Conservation (phyloP, 208 protist species). For the Angomonas deanei region DNA sequence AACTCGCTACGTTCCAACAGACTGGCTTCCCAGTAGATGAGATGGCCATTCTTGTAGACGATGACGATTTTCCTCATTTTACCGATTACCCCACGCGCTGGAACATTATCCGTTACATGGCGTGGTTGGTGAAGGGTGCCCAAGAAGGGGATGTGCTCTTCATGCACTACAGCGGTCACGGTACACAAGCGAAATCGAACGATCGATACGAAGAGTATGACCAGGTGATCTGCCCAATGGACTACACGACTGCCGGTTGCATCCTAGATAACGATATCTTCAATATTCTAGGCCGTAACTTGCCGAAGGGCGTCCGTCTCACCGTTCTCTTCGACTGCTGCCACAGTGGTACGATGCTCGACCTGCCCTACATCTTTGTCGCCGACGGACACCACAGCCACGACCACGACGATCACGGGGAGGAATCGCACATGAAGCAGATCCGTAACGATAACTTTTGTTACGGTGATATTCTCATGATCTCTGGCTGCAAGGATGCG, state of each 20-base stretch:
- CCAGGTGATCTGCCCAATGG: slow-evolving; percentile 63
- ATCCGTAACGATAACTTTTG: slow-evolving; percentile 53
- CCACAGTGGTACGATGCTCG: slow-evolving; percentile 85
- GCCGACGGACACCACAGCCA: not conserved
- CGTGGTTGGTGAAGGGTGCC: slow-evolving; percentile 57
- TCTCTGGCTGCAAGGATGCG: slow-evolving; percentile 56
- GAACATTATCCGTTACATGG: slow-evolving; percentile 70
- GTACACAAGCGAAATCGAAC: slow-evolving; percentile 41
- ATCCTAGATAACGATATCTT: slow-evolving; percentile 79
- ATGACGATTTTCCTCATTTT: slow-evolving; percentile 29
- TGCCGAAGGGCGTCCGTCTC: slow-evolving; percentile 58
- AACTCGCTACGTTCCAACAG: slow-evolving; percentile 55
- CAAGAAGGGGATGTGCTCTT: slow-evolving; percentile 73
- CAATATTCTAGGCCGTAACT: slow-evolving; percentile 26
- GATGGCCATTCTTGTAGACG: slow-evolving; percentile 63
- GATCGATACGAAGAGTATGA: slow-evolving; percentile 68
- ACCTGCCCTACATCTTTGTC: no score
- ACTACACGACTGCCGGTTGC: slow-evolving; percentile 43
- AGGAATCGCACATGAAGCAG: slow-evolving; percentile 53
- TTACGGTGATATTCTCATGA: slow-evolving; percentile 50
- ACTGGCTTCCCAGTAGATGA: slow-evolving; percentile 37
- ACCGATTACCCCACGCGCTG: slow-evolving; percentile 36
- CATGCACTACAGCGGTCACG: slow-evolving; percentile 82
- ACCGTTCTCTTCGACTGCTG: slow-evolving; percentile 88
- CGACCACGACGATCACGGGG: no score